These are phyloP conservation scores for Brasenia schreberi DNA, from an alignment of 164 flowering plant species.

Conservation along the genomic window DNA sequence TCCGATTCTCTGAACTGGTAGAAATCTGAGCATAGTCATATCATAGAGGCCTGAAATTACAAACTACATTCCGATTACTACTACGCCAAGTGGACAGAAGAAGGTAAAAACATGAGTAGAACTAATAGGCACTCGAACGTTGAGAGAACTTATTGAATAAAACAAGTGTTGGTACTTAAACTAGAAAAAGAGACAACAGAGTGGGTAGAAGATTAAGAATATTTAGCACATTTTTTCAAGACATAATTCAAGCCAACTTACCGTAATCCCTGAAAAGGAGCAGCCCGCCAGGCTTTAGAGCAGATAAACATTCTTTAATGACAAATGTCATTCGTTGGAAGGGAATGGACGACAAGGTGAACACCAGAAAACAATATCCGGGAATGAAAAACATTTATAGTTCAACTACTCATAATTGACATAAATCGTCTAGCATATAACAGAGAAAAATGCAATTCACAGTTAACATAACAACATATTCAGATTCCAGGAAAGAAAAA, in stretches of 20 bases:
- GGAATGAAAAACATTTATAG: too few species aligned
- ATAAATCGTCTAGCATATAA: too few species aligned
- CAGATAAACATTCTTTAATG: slow-evolving; percentile 49
- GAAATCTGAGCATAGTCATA: slow-evolving; percentile 95
- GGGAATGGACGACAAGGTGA: slow-evolving; percentile 74
- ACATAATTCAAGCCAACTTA: slow-evolving; percentile 13
- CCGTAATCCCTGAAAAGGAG: slow-evolving; percentile 87
- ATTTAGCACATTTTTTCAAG: too few species aligned
- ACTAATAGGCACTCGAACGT: neutral
- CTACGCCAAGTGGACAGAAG: neutral
- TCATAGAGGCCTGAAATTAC: slow-evolving; percentile 67
- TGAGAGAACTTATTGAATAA: neutral
- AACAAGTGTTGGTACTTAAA: too few species aligned
- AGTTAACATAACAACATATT: too few species aligned
- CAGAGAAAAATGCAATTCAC: too few species aligned
- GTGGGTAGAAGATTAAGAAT: too few species aligned
- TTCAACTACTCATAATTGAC: too few species aligned
- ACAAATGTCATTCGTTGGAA: slow-evolving; percentile 42
- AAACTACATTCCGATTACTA: neutral
- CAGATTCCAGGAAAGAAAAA: too few species aligned
- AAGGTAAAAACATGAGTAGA: neutral
- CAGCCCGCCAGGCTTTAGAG: slow-evolving; percentile 69
- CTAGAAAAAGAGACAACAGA: too few species aligned
- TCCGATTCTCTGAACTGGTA: slow-evolving; percentile 53
- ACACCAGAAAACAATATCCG: slow-evolving; percentile 34